Evolutionary conservation across 257 asterid genomes (phyloP), one percentile per base, ranked within the genome.

Genomic region (Solanum rostratum): DNA sequence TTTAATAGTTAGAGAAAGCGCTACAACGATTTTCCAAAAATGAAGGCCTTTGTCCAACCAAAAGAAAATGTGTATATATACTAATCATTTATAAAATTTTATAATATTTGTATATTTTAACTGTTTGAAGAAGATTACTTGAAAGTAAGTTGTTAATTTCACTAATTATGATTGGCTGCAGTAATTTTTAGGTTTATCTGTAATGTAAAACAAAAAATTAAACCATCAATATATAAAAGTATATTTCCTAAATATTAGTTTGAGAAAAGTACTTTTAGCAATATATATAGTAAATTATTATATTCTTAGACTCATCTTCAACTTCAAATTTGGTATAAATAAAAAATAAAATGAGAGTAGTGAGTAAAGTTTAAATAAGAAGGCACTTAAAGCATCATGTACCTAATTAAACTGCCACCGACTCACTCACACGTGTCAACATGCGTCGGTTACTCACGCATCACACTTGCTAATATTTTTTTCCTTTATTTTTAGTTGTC

Each of bases 361-460:
- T 19, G 30, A 9, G n/a, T 59, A 19, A 60, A 22, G 33, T 22
- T 22, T 11, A 60, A 60, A 63, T 2, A 50, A 14, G 6, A 1
- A 33, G 4, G 39, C 62, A 54, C n/a, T 54, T 54, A 18, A 54
- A 33, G 39, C 24, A 66, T 10, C 24, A 30, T 33, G 16, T 33
- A 66, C 76, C 76, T 66, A 37, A 50, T 29, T 68, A 74, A 83
- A 83, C 86, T 49, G 80, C 63, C 55, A 43, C 39, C 55, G 74
- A 85, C 73, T 52, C 52, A 78, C 27, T 7, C 78, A 55, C 83
- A 45, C 88, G 74, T 85, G 85, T 41, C 85, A 81, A 10, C n/a
- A 79, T 73, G 74, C 73, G 84, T 86, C 86, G 86, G 84, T 74
- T 78, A 83, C 74, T 78, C 90, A 88, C 88, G 80, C 83, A 83